Conservation (phyloP, 129 eudicot genomes). For the Helianthus tuberosus region DNA sequence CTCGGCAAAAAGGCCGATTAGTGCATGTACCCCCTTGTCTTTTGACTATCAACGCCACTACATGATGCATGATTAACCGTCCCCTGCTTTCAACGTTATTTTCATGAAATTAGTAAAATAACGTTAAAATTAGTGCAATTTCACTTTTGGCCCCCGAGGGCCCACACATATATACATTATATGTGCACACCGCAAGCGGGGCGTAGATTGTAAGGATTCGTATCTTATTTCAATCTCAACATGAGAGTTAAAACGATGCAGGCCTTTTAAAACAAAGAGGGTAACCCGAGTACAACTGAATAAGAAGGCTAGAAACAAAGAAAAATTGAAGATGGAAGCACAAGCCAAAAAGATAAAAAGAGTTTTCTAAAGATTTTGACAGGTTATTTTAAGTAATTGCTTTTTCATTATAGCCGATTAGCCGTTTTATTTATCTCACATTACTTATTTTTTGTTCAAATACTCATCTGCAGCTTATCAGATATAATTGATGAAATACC, state of each 20-base stretch:
- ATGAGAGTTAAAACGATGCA: constrained; percentile 39
- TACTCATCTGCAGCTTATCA: constrained; percentile 60
- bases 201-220: too few relatives aligned
- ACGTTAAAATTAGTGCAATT: too few relatives aligned
- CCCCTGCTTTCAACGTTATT: too few relatives aligned
- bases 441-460: constrained; percentile 4
- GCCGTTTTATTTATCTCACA: not conserved
- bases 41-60: too few relatives aligned
- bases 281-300: constrained; percentile 68
- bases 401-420: not conserved
- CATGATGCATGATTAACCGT: too few relatives aligned
- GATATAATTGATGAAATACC: constrained; percentile 76
- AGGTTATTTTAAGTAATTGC: constrained; percentile 53
- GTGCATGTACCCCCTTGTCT: too few relatives aligned
- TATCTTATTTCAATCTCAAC: too few relatives aligned
- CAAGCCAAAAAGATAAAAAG: constrained; percentile 45
- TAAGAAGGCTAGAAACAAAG: constrained; percentile 67
- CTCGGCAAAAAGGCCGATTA: too few relatives aligned
- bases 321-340: constrained; percentile 53
- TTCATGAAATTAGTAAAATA: too few relatives aligned
- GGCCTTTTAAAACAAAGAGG: constrained; percentile 66
- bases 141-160: too few relatives aligned
- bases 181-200: too few relatives aligned
- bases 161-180: too few relatives aligned
- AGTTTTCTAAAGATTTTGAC: constrained; percentile 73